Evolutionary conservation across 1,139 yeast genomes (phyloP).

Genomic region (Wickerhamomyces sp.): DNA sequence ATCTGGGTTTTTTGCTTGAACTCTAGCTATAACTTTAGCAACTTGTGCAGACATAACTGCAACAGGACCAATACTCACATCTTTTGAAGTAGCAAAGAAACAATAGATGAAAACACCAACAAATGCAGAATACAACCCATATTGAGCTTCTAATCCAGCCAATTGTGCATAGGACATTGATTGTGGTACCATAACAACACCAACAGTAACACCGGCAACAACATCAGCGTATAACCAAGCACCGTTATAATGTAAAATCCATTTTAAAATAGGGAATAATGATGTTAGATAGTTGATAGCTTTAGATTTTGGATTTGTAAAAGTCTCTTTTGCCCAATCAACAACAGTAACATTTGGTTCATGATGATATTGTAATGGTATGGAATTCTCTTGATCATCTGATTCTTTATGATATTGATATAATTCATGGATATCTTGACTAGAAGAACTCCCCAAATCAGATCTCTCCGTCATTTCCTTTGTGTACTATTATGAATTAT

Average conservation of each 20-base stretch:
- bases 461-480: not conserved
- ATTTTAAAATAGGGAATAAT: conserved; percentile 69
- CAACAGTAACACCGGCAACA: conserved; percentile 90
- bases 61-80: conserved; percentile 94
- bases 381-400: not conserved
- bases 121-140: conserved; percentile 87
- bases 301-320: conserved; percentile 38
- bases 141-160: conserved; percentile 78
- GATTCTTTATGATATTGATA: conserved; percentile 11
- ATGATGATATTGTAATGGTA: conserved; percentile 26
- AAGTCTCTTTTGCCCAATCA: conserved; percentile 39
- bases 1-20: conserved; percentile 45
- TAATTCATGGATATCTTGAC: conserved; percentile 8
- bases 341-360: conserved; percentile 39
- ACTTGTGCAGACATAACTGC: conserved; percentile 94
- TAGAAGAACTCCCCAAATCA: not conserved
- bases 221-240: conserved; percentile 80
- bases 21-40: conserved; percentile 67
- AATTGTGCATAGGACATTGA: conserved; percentile 92
- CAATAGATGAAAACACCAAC: conserved; percentile 88
- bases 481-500: not conserved
- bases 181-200: conserved; percentile 90
- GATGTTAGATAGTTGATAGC: conserved; percentile 46
- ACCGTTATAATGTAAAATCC: conserved; percentile 81
- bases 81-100: conserved; percentile 91